Percentiles rank a stretch among this genome's conserved stretches.
These are phyloP conservation scores for Penicillium sp. DNA, from an alignment of 2,329 filamentous ascomycete genomes.

Conservation along the genomic window DNA sequence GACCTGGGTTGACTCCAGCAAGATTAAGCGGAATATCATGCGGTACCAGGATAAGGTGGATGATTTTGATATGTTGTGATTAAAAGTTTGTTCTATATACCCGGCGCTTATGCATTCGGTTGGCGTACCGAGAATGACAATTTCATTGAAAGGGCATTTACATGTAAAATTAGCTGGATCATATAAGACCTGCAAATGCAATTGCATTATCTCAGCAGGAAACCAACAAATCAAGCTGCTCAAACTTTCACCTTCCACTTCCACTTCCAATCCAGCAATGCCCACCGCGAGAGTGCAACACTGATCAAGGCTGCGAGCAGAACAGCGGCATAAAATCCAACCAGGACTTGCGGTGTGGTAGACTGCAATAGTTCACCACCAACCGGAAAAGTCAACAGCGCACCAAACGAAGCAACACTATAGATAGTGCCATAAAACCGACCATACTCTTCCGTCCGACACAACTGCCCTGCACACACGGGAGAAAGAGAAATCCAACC, in stretches of 20 bases:
- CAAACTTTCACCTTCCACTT: constrained; percentile 34
- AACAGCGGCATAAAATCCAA: constrained; percentile 45
- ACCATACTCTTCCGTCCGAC: constrained; percentile 45
- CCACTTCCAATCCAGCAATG: constrained; percentile 36
- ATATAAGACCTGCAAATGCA: too few relatives aligned
- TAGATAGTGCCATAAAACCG: constrained; percentile 47
- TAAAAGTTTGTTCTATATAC: constrained; percentile 19
- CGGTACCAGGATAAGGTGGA: constrained; percentile 92
- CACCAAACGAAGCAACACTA: constrained; percentile 43
- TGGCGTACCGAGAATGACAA: constrained; percentile 10
- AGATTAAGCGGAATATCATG: constrained; percentile 95
- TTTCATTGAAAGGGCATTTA: too few relatives aligned
- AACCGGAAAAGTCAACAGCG: constrained; percentile 44
- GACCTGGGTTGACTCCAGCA: constrained; percentile 91
- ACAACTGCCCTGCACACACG: constrained; percentile 46
- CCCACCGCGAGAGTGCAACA: constrained; percentile 32
- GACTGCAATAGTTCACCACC: constrained; percentile 45
- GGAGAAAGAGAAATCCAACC: constrained; percentile 44
- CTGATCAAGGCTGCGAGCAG: constrained; percentile 32
- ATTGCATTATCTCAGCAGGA: too few relatives aligned
- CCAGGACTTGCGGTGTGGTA: constrained; percentile 42
- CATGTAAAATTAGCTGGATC: too few relatives aligned
- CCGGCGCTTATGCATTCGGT: constrained; percentile 22
- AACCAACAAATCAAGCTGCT: too few relatives aligned
- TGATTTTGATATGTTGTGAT: constrained; percentile 82